These are phyloP conservation scores for Pythium insidiosum DNA, from an alignment of 352 stramenopile genomes.

Conservation along the genomic window DNA sequence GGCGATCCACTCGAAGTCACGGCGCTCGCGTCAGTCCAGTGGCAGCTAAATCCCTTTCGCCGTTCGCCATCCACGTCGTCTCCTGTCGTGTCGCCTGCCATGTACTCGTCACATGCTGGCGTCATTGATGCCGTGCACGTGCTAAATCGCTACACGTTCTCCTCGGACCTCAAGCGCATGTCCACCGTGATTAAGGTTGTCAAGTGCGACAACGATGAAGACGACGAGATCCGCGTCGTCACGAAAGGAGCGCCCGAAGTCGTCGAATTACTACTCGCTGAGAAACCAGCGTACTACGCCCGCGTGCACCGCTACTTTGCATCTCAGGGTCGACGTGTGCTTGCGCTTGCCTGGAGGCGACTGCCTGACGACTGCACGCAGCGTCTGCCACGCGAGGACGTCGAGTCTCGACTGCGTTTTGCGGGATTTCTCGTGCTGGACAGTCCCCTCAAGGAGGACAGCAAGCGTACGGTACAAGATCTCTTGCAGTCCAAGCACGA, in stretches of 20 bases:
- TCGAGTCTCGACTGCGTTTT: slow-evolving; percentile 86
- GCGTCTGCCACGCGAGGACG: slow-evolving; percentile 23
- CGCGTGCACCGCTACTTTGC: slow-evolving; percentile 35
- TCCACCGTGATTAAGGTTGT: slow-evolving; percentile 63
- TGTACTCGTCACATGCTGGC: slow-evolving; percentile 20
- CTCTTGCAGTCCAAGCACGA: slow-evolving; percentile 70
- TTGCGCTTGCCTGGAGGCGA: slow-evolving; percentile 82
- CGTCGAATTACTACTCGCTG: slow-evolving; percentile 62
- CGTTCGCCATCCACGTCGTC: slow-evolving; percentile 1
- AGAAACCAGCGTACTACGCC: slow-evolving; percentile 63
- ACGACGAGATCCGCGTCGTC: slow-evolving; percentile 36
- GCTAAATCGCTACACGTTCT: slow-evolving; percentile 85
- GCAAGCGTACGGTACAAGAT: slow-evolving; percentile 74
- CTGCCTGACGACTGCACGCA: slow-evolving; percentile 23
- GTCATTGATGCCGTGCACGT: slow-evolving; percentile 37
- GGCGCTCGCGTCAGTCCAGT: slow-evolving; percentile 81
- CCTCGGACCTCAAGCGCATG: slow-evolving; percentile 88
- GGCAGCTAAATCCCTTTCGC: slow-evolving; percentile 14
- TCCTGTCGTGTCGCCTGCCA: slow-evolving; percentile 23
- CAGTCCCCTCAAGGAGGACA: slow-evolving; percentile 91
- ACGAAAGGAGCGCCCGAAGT: slow-evolving; percentile 94
- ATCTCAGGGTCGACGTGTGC: slow-evolving; percentile 46
- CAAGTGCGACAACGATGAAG: slow-evolving; percentile 25
- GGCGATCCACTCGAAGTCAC: slow-evolving; percentile 94
- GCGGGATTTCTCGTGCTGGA: slow-evolving; percentile 90